These are phyloP conservation scores for Trichosporon coremiiforme DNA, from an alignment of 1,284 basidiomycete species.

Conservation along the genomic window DNA sequence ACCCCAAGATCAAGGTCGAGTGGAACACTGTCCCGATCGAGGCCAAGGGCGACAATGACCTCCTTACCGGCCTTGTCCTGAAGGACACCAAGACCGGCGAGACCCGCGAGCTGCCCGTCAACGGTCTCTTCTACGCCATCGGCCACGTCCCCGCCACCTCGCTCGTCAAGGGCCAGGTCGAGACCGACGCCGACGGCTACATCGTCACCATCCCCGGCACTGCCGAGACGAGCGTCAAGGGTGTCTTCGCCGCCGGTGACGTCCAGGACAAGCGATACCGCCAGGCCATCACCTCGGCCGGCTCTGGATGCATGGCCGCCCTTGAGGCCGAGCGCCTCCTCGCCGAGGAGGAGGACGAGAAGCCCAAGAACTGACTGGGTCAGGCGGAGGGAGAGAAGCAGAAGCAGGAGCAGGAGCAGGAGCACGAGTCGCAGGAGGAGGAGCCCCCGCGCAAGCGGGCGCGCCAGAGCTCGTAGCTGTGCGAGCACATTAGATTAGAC, in stretches of 20 bases:
- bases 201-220: conserved; percentile 95
- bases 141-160: conserved; percentile 91
- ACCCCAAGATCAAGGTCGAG: conserved; percentile 79
- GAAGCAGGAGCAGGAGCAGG: too few relatives aligned
- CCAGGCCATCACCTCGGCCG: conserved; percentile 92
- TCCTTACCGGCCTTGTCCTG: conserved; percentile 79
- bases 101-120: conserved; percentile 80
- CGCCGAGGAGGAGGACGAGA: conserved; percentile 80
- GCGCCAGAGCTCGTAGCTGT: background rate
- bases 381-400: too few relatives aligned
- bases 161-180: conserved; percentile 83
- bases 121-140: conserved; percentile 96
- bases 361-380: conserved; percentile 1
- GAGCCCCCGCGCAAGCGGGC: conserved; percentile 8
- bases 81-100: conserved; percentile 80
- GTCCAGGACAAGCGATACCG: conserved; percentile 97
- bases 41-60: conserved; percentile 91
- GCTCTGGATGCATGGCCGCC: conserved; percentile 92
- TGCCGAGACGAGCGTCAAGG: conserved; percentile 89
- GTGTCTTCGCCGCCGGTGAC: conserved; percentile 98
- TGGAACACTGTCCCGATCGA: conserved; percentile 82
- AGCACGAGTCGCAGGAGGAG: background rate
- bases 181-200: conserved; percentile 91
- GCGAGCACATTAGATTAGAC: background rate
- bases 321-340: conserved; percentile 90